Conservation (phyloP, 495 filamentous ascomycete genomes). For the Aspergillus indologenus region DNA sequence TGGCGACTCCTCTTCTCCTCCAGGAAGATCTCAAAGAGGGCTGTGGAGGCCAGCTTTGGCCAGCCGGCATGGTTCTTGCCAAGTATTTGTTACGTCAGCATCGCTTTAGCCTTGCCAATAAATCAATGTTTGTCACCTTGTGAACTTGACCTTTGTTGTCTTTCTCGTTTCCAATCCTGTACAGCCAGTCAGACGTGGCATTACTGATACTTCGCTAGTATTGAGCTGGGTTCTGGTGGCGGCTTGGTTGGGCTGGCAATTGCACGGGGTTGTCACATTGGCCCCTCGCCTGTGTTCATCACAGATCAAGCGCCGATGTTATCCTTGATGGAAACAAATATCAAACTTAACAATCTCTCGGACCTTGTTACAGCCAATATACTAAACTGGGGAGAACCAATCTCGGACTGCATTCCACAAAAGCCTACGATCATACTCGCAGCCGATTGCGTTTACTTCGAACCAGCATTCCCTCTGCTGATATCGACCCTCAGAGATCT, state of each 20-base stretch:
- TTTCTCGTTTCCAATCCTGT: conserved; percentile 7
- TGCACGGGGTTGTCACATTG: conserved; percentile 35
- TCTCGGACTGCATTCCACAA: conserved; percentile 33
- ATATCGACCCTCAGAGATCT: conserved; percentile 70
- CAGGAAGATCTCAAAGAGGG: conserved; percentile 82
- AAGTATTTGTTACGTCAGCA: conserved; percentile 78
- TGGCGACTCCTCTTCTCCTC: conserved; percentile 65
- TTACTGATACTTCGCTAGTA: conserved; percentile 45
- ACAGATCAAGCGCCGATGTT: conserved; percentile 88
- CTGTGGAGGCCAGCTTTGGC: conserved; percentile 92
- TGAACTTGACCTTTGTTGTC: conserved; percentile 2
- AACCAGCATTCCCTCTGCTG: conserved; percentile 87
- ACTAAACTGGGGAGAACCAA: conserved; percentile 68
- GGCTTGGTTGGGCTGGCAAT: conserved; percentile 69
- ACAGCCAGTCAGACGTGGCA: background rate
- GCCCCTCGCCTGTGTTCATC: conserved; percentile 55
- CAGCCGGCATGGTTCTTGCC: conserved; percentile 81
- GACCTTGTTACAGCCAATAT: conserved; percentile 56
- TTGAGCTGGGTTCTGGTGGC: conserved; percentile 90
- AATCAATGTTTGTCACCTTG: conserved; percentile 66
- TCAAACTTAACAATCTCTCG: conserved; percentile 70
- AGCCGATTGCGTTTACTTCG: conserved; percentile 96
- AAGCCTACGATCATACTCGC: conserved; percentile 78
- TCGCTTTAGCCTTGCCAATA: conserved; percentile 52
- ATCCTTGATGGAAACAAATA: conserved; percentile 77